Conservation (phyloP, 2,329 filamentous ascomycete genomes). For the Epichloe sp. region DNA sequence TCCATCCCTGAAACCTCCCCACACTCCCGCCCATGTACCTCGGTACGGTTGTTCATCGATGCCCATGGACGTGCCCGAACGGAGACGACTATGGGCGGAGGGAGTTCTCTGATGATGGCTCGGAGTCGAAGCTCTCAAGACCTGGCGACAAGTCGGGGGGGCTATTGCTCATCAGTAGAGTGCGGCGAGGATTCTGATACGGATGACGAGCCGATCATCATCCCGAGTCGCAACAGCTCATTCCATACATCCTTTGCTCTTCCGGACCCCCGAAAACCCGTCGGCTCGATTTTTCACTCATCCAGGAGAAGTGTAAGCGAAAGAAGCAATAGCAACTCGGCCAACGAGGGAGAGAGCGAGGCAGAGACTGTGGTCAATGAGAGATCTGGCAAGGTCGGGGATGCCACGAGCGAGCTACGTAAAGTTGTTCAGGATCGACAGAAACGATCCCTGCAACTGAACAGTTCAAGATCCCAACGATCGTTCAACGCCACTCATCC, state of each 20-base stretch:
- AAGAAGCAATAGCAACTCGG: slow-evolving; percentile 29
- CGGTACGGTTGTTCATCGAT: slow-evolving; percentile 51
- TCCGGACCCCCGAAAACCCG: slow-evolving; percentile 38
- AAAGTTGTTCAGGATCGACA: slow-evolving; percentile 42
- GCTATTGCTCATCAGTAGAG: slow-evolving; percentile 31
- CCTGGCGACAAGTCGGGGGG: slow-evolving; percentile 16
- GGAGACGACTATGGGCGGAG: slow-evolving; percentile 33
- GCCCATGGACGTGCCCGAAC: slow-evolving; percentile 45
- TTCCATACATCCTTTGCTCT: slow-evolving; percentile 44
- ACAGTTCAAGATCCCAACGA: slow-evolving; percentile 19
- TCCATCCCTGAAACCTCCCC: slow-evolving; percentile 43
- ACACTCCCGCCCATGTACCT: slow-evolving; percentile 33
- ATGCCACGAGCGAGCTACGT: slow-evolving; percentile 47
- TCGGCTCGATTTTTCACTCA: slow-evolving; percentile 33
- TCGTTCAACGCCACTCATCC: slow-evolving; percentile 21
- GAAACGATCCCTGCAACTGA: slow-evolving; percentile 24
- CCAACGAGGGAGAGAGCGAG: slow-evolving; percentile 39
- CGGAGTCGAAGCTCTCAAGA: slow-evolving; percentile 19
- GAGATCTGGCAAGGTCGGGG: slow-evolving; percentile 29
- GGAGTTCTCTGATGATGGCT: slow-evolving; percentile 14
- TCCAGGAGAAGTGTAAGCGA: slow-evolving; percentile 37
- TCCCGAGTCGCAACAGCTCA: slow-evolving; percentile 43
- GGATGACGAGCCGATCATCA: slow-evolving; percentile 52
- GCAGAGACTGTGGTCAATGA: slow-evolving; percentile 45
- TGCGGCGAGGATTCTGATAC: slow-evolving; percentile 39